Conservation (phyloP, 2,329 filamentous ascomycete genomes). For the Fusarium protoensiforme region DNA sequence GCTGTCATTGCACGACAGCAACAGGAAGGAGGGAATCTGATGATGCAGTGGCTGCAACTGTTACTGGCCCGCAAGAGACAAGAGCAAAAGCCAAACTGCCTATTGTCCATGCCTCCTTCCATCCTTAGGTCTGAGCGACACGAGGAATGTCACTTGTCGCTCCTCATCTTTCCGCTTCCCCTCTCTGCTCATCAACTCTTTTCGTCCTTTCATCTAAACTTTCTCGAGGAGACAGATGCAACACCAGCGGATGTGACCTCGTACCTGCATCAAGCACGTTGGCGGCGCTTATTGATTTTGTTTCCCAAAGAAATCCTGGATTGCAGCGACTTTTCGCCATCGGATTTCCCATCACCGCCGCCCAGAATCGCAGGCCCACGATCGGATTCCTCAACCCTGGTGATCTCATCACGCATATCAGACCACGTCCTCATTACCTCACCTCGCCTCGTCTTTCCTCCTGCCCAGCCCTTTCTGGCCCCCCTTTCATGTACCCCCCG, state of each 20-base stretch:
- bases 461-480: slow-evolving; percentile 4
- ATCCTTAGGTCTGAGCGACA: background rate
- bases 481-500: slow-evolving; percentile 3
- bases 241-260: slow-evolving; percentile 22
- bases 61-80: slow-evolving; percentile 3
- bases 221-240: slow-evolving; percentile 14
- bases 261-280: slow-evolving; percentile 37
- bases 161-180: slow-evolving; percentile 12
- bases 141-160: slow-evolving; percentile 26
- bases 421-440: slow-evolving; percentile 38
- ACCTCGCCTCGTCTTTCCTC: slow-evolving; percentile 6
- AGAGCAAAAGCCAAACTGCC: slow-evolving; percentile 6
- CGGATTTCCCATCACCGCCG: background rate
- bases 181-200: background rate
- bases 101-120: background rate
- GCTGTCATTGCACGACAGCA: slow-evolving; percentile 26
- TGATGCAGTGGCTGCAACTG: slow-evolving; percentile 38
- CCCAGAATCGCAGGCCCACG: background rate
- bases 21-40: slow-evolving; percentile 22
- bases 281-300: slow-evolving; percentile 16
- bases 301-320: background rate
- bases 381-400: slow-evolving; percentile 15
- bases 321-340: background rate
- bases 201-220: slow-evolving; percentile 19
- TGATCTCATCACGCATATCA: slow-evolving; percentile 42